Evolutionary conservation across 768 basidiomycete species (phyloP).

Genomic region (Termitomyces bulborhizus): DNA sequence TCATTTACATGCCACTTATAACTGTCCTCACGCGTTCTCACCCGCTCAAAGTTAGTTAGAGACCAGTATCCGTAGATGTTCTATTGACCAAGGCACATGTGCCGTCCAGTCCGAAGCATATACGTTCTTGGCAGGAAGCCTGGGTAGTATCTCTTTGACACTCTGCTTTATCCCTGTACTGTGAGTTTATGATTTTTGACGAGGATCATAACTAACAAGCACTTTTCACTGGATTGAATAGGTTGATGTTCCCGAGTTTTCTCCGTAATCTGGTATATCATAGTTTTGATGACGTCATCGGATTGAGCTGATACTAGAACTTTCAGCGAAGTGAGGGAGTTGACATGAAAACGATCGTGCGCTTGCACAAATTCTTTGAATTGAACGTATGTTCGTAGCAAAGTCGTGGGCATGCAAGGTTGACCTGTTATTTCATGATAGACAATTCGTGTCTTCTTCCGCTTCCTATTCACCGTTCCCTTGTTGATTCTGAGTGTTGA

Average conservation of each 20-base stretch:
- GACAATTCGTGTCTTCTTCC: conserved; percentile 68
- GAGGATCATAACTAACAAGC: conserved; percentile 8
- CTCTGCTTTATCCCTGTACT: conserved; percentile 70
- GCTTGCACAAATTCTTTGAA: conserved; percentile 76
- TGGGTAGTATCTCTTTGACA: conserved; percentile 65
- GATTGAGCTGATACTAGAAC: neutral
- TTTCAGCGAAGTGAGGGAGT: conserved; percentile 53
- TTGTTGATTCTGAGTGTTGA: conserved; percentile 63
- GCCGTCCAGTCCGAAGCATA: conserved; percentile 58
- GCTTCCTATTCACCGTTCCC: conserved; percentile 65
- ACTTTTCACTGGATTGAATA: conserved; percentile 37
- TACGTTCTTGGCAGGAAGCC: conserved; percentile 61
- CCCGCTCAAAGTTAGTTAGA: conserved; percentile 45
- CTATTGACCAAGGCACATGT: conserved; percentile 1
- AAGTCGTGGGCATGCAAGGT: neutral
- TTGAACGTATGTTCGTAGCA: conserved; percentile 48
- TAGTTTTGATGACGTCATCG: neutral
- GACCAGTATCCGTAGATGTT: neutral
- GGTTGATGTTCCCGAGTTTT: conserved; percentile 66
- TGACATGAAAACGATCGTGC: conserved; percentile 58
- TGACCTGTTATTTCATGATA: conserved; percentile 18
- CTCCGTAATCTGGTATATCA: conserved; percentile 49
- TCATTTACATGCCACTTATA: conserved; percentile 65
- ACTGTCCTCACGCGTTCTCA: conserved; percentile 58
- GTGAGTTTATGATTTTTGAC: conserved; percentile 27